Evolutionary conservation across 1,284 basidiomycete species (phyloP).

Genomic region (Meripilus lineatus): DNA sequence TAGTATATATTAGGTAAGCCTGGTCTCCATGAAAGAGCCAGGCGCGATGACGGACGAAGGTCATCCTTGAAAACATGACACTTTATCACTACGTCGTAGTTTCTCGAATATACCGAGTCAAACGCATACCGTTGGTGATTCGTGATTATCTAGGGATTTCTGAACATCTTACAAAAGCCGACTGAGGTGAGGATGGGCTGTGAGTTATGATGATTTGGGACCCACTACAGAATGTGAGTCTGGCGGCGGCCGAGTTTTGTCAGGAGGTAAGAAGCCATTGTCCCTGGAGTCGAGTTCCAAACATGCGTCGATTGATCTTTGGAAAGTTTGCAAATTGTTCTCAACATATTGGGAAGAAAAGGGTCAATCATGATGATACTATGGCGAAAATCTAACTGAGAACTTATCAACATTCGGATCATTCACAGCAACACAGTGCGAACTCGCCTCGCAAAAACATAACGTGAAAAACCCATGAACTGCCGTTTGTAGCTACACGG

Average conservation of each 20-base stretch:
- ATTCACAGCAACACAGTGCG: neutral
- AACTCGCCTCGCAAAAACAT: conserved; percentile 72
- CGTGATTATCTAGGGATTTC: too few relatives aligned
- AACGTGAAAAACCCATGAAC: conserved; percentile 68
- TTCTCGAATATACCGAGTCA: conserved; percentile 83
- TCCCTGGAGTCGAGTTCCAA: conserved; percentile 38
- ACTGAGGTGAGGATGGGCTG: conserved; percentile 50
- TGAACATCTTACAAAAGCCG: too few relatives aligned
- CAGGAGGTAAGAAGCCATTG: conserved; percentile 69
- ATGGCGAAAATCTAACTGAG: conserved; percentile 77
- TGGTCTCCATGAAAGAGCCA: too few relatives aligned
- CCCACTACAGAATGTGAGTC: too few relatives aligned
- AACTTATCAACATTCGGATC: conserved; percentile 9
- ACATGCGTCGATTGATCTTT: neutral
- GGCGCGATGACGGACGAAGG: too few relatives aligned
- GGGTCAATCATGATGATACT: conserved; percentile 69
- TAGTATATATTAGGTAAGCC: conserved; percentile 60
- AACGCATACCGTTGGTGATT: too few relatives aligned
- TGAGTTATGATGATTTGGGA: conserved; percentile 18
- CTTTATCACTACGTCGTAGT: too few relatives aligned
- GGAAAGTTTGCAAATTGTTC: conserved; percentile 64
- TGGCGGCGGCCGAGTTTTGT: conserved; percentile 46
- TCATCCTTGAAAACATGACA: too few relatives aligned
- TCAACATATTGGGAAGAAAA: conserved; percentile 79
- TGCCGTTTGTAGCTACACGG: conserved; percentile 40